Conservation (phyloP, 2,329 filamentous ascomycete genomes). For the Mollisia scopiformis region DNA sequence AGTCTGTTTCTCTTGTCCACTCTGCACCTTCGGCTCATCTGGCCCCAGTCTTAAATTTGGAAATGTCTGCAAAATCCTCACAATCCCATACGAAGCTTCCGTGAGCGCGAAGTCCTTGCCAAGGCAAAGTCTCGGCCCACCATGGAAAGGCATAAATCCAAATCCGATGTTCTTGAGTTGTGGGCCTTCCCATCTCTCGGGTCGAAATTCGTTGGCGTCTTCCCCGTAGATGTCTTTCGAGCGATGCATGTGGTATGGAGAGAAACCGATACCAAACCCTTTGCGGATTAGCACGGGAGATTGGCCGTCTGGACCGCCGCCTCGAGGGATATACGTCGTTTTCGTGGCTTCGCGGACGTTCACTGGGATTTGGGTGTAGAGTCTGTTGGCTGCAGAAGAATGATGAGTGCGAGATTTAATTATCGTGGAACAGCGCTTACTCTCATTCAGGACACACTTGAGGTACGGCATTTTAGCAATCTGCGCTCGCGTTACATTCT, state of each 20-base stretch:
- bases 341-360: background rate
- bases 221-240: background rate
- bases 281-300: background rate
- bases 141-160: constrained; percentile 2
- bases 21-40: background rate
- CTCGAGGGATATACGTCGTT: background rate
- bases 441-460: background rate
- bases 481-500: background rate
- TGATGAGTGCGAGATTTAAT: background rate
- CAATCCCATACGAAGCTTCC: background rate
- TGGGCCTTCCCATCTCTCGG: background rate
- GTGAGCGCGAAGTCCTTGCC: background rate
- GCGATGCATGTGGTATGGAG: background rate
- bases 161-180: background rate
- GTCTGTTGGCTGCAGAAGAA: background rate
- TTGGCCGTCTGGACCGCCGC: background rate
- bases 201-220: background rate
- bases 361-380: background rate
- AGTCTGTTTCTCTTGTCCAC: background rate
- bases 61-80: background rate
- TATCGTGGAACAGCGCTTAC: background rate
- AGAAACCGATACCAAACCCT: background rate
- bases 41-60: background rate
- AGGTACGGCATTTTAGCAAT: background rate
- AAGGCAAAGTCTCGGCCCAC: background rate